Evolutionary conservation across 2,329 filamentous ascomycete species (phyloP), one percentile per base, ranked within the genome.

Genomic region (Calcarisporium arbuscula): DNA sequence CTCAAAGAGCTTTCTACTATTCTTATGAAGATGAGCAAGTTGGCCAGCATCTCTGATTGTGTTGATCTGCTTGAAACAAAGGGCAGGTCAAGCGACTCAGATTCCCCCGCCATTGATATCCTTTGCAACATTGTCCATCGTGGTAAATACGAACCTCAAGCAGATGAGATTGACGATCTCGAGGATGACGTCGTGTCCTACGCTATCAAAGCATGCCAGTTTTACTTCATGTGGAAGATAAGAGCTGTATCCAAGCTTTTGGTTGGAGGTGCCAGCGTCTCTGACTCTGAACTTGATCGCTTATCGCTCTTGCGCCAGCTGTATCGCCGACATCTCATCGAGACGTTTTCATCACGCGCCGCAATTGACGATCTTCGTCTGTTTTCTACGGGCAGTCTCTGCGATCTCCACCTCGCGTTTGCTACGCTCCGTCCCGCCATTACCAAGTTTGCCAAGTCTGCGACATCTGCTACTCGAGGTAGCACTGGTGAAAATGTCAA

Each of bases 221-320:
- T 94, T 61, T 96, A 95, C 62, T 94, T 95, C 54, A 86, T 94
- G 78, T 98, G 92, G 92, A 90, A 92, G 54, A 74, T 83, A 16
- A 74, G 77, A 34, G 67, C 70, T 34, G 51, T 86, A 40, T 66
- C 69, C 42, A 65, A 70, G 35, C 58, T 72, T 12, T 57, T 85
- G 22, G 62, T 68, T 12, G 67, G 69, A 18, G 71, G 77, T 28
- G 68, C 66, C 5, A 70, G 63, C 34, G 58, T 86, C 35, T 51
- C 76, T 2, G 67, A 76, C 32, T 58, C 65, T 6, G 72, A 78
- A 7, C 64, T 88, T 19, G 76, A 83, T 46, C 60, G 72, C 16
- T 63, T 82, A n/a, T 68, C 71, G 7, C 50, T 67, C 7, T 57
- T 74, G 42, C 72, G 74, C 34, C 69, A 71, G 36, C 61, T 65